phyloP scores from a whole-genome alignment of 1,284 basidiomycete species.

The Microstroma glucosiphilum region DNA sequence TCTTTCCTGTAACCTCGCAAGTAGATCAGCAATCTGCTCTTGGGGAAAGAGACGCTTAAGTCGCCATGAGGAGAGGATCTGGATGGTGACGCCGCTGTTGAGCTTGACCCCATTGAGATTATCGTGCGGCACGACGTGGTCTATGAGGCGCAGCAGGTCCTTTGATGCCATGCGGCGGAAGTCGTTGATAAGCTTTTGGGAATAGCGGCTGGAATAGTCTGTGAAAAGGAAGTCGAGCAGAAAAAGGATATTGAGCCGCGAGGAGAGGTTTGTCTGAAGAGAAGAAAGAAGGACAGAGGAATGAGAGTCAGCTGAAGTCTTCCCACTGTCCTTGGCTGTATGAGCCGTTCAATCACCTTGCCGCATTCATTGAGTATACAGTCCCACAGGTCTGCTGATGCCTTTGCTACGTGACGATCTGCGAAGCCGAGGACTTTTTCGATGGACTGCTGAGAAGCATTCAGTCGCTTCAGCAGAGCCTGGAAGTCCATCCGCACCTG shows the following conservation, averaged over 20 bases:
- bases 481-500: conserved; percentile 50
- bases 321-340: background rate
- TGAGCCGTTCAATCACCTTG: conserved; percentile 12
- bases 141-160: conserved; percentile 18
- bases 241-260: conserved; percentile 84
- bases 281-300: background rate
- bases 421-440: conserved; percentile 81
- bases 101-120: conserved; percentile 24
- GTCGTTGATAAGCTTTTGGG: conserved; percentile 12
- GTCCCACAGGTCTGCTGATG: conserved; percentile 83
- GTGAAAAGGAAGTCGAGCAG: conserved; percentile 70
- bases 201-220: conserved; percentile 13
- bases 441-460: conserved; percentile 70
- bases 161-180: conserved; percentile 15
- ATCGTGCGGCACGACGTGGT: conserved; percentile 22
- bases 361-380: conserved; percentile 72
- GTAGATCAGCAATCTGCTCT: conserved; percentile 8
- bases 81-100: conserved; percentile 13
- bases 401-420: conserved; percentile 73
- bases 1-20: conserved; percentile 9
- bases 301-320: background rate
- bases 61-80: conserved; percentile 24
- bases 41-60: conserved; percentile 14
- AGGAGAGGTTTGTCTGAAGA: conserved; percentile 76
- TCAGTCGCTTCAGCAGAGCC: conserved; percentile 39